Conservation (phyloP, 257 asterid species). For the Solanum paucissectum region DNA sequence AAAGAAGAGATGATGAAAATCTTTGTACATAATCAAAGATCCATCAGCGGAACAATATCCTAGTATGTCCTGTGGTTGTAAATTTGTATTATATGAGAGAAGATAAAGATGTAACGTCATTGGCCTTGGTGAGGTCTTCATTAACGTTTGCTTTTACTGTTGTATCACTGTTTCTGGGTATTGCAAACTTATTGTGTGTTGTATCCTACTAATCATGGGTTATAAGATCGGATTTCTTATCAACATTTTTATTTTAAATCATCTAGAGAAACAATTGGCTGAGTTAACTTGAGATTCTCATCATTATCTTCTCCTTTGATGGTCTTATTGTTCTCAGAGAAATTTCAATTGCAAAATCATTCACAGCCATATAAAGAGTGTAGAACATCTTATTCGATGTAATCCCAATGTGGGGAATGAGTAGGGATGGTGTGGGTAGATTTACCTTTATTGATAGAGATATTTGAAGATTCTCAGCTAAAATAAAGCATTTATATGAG, state of each 20-base stretch:
- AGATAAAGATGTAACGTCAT: background rate
- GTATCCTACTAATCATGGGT: background rate
- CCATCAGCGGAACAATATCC: background rate
- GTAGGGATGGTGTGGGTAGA: background rate
- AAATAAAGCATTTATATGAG: background rate
- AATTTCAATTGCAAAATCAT: background rate
- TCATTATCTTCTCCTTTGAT: background rate
- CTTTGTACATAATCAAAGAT: background rate
- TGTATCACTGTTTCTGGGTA: background rate
- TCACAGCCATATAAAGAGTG: background rate
- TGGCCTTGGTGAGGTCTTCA: background rate
- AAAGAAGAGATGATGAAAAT: conserved; percentile 41
- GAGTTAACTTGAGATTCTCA: background rate
- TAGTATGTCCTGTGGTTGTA: background rate
- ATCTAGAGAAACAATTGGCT: background rate
- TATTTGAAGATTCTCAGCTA: background rate
- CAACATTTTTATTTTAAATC: background rate
- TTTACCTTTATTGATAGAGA: background rate
- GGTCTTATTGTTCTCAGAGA: background rate
- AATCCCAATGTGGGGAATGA: background rate
- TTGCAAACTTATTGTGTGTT: background rate
- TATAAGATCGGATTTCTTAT: background rate
- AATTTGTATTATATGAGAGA: background rate
- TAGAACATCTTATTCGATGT: background rate
- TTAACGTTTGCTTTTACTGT: background rate